These are phyloP conservation scores for Colletotrichum phormii DNA, from an alignment of 2,329 filamentous ascomycete genomes.

Conservation along the genomic window DNA sequence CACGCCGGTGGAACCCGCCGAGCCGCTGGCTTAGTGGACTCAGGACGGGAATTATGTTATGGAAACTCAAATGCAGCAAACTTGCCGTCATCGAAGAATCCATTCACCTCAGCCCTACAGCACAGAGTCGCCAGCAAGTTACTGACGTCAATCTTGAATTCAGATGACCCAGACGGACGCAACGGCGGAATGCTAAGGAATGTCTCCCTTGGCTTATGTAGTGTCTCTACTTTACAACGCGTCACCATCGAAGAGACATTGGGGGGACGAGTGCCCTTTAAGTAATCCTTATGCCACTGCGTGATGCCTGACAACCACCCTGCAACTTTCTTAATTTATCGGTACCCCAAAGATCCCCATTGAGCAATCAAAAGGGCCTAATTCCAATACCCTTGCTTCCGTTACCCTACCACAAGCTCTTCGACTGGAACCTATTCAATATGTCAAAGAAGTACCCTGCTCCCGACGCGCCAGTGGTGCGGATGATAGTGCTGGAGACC, in stretches of 20 bases:
- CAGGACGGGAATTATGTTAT: slow-evolving; percentile 35
- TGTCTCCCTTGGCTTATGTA: slow-evolving; percentile 3
- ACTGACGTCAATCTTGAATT: slow-evolving; percentile 30
- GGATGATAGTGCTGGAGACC: slow-evolving; percentile 67
- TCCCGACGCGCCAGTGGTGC: slow-evolving; percentile 40
- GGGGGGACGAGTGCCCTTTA: not conserved
- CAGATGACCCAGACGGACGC: not conserved
- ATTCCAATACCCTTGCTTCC: not conserved
- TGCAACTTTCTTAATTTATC: not conserved
- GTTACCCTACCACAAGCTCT: not conserved
- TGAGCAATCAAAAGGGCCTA: not conserved
- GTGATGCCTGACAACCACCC: slow-evolving; percentile 11
- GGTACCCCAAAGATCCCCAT: not conserved
- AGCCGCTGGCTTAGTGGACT: slow-evolving; percentile 19
- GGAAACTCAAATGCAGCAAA: slow-evolving; percentile 25
- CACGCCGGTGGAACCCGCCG: slow-evolving; percentile 24
- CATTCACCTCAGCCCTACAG: slow-evolving; percentile 26
- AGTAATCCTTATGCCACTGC: not conserved
- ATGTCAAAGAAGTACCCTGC: slow-evolving; percentile 24
- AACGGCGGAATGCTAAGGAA: not conserved
- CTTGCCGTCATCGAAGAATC: slow-evolving; percentile 23
- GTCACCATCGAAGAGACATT: not conserved
- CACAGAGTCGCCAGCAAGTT: not conserved
- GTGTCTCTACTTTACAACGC: slow-evolving; percentile 4
- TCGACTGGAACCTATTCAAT: not conserved